Percentiles rank a stretch among this genome's conserved stretches.
Evolutionary conservation across 2,329 filamentous ascomycete genomes (phyloP).

Genomic region (Hypocreales sp.): DNA sequence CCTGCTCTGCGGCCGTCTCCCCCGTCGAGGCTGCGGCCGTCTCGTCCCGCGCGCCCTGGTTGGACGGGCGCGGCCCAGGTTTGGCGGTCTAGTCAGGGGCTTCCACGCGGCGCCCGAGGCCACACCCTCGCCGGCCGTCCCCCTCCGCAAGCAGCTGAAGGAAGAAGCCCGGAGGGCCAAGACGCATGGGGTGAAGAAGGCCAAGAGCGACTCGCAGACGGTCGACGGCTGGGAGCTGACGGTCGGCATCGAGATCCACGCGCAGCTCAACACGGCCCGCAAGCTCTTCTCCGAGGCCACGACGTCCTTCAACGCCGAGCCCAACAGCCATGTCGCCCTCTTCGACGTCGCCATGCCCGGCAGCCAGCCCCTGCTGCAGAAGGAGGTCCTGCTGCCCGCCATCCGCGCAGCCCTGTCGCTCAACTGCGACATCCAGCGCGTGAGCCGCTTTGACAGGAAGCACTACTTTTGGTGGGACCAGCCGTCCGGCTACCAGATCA

Average conservation of each 20-base stretch:
- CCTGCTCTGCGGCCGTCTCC: constrained; percentile 28
- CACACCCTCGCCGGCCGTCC: constrained; percentile 18
- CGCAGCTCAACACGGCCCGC: constrained; percentile 73
- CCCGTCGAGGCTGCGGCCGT: constrained; percentile 21
- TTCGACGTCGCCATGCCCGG: constrained; percentile 88
- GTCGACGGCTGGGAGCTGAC: constrained; percentile 76
- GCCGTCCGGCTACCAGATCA: constrained; percentile 92
- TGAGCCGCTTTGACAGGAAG: constrained; percentile 84
- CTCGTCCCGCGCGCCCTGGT: constrained; percentile 5
- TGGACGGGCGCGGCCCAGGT: constrained; percentile 4
- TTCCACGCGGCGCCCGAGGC: constrained; percentile 16
- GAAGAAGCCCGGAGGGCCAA: constrained; percentile 57
- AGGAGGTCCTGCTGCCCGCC: constrained; percentile 72
- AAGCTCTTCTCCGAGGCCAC: constrained; percentile 77
- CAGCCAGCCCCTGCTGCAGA: constrained; percentile 75
- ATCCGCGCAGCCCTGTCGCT: constrained; percentile 76
- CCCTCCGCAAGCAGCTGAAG: constrained; percentile 58
- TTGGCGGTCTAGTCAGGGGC: constrained; percentile 9
- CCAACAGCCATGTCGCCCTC: constrained; percentile 75
- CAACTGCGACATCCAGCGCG: constrained; percentile 59
- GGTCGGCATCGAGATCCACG: constrained; percentile 93
- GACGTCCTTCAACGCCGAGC: constrained; percentile 48
- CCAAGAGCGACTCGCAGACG: constrained; percentile 33
- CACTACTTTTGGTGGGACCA: constrained; percentile 99
- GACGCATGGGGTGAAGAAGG: too few species aligned